These are phyloP conservation scores for Monosporascus sp. DNA, from an alignment of 2,329 filamentous ascomycete genomes.

Conservation along the genomic window DNA sequence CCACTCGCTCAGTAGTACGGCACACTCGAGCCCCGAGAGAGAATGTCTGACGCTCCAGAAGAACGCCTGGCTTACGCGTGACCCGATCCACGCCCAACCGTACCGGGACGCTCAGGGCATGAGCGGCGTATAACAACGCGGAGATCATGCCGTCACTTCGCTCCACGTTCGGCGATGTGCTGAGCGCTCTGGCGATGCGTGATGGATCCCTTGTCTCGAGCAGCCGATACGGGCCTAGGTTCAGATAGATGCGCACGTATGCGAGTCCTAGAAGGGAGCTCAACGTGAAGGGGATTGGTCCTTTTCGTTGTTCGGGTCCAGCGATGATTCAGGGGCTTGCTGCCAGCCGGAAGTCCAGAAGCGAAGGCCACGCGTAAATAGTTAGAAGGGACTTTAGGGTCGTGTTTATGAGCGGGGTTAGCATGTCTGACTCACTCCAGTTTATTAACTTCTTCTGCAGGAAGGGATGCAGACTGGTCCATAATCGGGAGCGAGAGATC, in stretches of 20 bases:
- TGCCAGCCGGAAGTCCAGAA: slow-evolving; percentile 36
- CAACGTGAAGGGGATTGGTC: slow-evolving; percentile 38
- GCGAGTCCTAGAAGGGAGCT: slow-evolving; percentile 40
- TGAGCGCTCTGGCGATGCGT: slow-evolving; percentile 34
- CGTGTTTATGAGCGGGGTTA: too few species aligned
- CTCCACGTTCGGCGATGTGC: slow-evolving; percentile 34
- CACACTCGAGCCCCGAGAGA: slow-evolving; percentile 49
- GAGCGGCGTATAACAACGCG: slow-evolving; percentile 47
- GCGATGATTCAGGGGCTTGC: slow-evolving; percentile 32
- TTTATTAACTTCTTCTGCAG: slow-evolving; percentile 31
- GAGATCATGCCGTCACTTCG: slow-evolving; percentile 43
- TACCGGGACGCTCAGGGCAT: slow-evolving; percentile 51
- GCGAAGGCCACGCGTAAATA: slow-evolving; percentile 26
- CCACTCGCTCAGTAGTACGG: slow-evolving; percentile 49
- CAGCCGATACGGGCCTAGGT: slow-evolving; percentile 37
- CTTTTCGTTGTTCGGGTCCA: slow-evolving; percentile 36
- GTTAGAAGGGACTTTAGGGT: neutral
- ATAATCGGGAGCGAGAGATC: slow-evolving; percentile 31
- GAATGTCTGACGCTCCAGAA: slow-evolving; percentile 55
- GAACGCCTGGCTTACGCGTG: slow-evolving; percentile 48
- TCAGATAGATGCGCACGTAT: slow-evolving; percentile 40
- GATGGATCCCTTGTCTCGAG: slow-evolving; percentile 38
- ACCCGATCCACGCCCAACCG: slow-evolving; percentile 50
- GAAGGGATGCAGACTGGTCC: slow-evolving; percentile 26
- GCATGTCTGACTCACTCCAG: slow-evolving; percentile 23